Percentiles rank a stretch among this genome's conserved stretches.
These are phyloP conservation scores for Penicillium egyptiacum DNA, from an alignment of 495 filamentous ascomycete genomes.

Conservation along the genomic window DNA sequence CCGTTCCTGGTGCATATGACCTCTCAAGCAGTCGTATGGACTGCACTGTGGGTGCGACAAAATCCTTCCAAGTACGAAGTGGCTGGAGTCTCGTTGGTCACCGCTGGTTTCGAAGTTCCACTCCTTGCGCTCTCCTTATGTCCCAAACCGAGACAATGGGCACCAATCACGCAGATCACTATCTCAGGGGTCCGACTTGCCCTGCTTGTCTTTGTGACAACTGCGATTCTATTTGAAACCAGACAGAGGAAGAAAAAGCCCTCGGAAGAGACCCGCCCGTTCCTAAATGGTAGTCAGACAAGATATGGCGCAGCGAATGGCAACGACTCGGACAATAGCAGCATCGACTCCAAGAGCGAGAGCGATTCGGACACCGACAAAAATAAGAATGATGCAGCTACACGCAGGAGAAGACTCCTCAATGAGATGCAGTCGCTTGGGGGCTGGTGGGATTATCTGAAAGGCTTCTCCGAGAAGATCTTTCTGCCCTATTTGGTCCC, in stretches of 20 bases:
- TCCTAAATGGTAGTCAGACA: slow-evolving; percentile 5
- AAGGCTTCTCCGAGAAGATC: slow-evolving; percentile 32
- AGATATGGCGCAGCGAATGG: slow-evolving; percentile 5
- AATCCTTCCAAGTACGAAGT: slow-evolving; percentile 7
- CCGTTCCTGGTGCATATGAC: slow-evolving; percentile 13
- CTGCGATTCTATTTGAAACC: slow-evolving; percentile 1
- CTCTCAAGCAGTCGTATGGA: slow-evolving; percentile 8
- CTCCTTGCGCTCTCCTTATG: slow-evolving; percentile 11
- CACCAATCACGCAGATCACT: slow-evolving; percentile 11
- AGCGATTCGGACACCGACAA: slow-evolving; percentile 7
- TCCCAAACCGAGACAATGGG: slow-evolving; percentile 6
- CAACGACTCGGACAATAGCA: slow-evolving; percentile 3
- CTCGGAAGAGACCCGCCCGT: slow-evolving; percentile 6
- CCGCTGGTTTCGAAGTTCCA: slow-evolving; percentile 14
- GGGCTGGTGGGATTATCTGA: slow-evolving; percentile 10
- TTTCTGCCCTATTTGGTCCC: slow-evolving; percentile 69
- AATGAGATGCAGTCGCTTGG: slow-evolving; percentile 7
- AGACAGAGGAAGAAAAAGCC: slow-evolving; percentile 4
- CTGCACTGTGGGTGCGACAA: slow-evolving; percentile 9
- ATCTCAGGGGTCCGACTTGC: neutral
- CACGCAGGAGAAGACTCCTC: slow-evolving; percentile 8
- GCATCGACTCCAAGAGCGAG: slow-evolving; percentile 3
- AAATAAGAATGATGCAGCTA: neutral
- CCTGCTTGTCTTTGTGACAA: neutral
- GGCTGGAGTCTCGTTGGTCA: slow-evolving; percentile 8